These are phyloP conservation scores for Ustulina deusta DNA, from an alignment of 2,329 filamentous ascomycete genomes.

Conservation along the genomic window DNA sequence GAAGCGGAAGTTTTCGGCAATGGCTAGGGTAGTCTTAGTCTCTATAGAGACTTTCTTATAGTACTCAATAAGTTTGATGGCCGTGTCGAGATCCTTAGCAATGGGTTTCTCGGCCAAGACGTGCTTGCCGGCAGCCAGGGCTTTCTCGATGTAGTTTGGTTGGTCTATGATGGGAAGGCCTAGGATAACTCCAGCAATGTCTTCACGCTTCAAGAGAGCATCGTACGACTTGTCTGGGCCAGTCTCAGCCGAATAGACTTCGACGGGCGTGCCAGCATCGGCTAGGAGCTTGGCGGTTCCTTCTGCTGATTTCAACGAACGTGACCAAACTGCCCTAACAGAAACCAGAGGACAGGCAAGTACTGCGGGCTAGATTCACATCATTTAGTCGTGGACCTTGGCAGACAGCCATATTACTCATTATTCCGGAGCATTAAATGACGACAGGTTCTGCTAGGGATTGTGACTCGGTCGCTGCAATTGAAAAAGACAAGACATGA, in stretches of 20 bases:
- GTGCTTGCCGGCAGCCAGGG: constrained; percentile 74
- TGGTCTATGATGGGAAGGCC: constrained; percentile 71
- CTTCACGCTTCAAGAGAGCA: constrained; percentile 59
- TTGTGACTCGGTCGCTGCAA: not conserved
- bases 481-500: constrained; percentile 2
- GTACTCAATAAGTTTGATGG: constrained; percentile 56
- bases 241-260: constrained; percentile 50
- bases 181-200: constrained; percentile 59
- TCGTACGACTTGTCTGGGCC: constrained; percentile 55
- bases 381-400: constrained; percentile 38
- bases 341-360: constrained; percentile 58
- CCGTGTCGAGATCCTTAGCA: constrained; percentile 66
- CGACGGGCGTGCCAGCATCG: constrained; percentile 41
- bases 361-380: constrained; percentile 59
- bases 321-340: constrained; percentile 69
- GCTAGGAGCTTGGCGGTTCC: constrained; percentile 52
- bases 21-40: constrained; percentile 61
- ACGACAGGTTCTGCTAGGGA: not conserved
- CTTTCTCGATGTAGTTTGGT: constrained; percentile 68
- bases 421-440: not conserved
- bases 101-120: constrained; percentile 78
- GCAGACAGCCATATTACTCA: constrained; percentile 3
- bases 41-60: constrained; percentile 49
- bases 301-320: constrained; percentile 62
- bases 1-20: constrained; percentile 82